Base-by-base conservation (phyloP, 306 rosid genomes). In the Pyrus pyrifolia region DNA sequence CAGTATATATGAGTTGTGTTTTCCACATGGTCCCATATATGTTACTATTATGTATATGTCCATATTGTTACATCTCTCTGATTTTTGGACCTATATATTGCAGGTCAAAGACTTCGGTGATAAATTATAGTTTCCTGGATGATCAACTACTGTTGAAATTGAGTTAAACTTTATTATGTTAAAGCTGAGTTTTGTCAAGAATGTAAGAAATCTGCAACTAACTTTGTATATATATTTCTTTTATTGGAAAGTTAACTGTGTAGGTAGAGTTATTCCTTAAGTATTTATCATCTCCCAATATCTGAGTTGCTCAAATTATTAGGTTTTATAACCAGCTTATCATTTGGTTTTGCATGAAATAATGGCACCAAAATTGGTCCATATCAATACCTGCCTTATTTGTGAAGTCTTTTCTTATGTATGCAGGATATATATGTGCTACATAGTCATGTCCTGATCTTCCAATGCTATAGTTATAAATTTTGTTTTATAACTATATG, bases 121-220 rank as follows among this genome's bases (percentile, higher is more conserved):
- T 62, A 62, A 49, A 62, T 27, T 61, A 45, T 70, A 53, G 55
- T 74, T 63, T n/a, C 67, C 60, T 62, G 53, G 60, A 69, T 13
- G 33, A 74, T 45, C 49, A 62, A 62, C 61, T 19, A 27, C 45
- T 44, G 60, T 44, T 74, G 46, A 59, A 45, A 74, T 60, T 15
- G 17, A 21, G 61, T 61, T 67, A 12, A 29, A 74, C 78, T 45
- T 45, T 57, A 25, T 46, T 21, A 74, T 74, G 61, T 74, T 63
- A 74, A 45, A 74, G 70, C 70, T 62, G 70, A 74, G 62, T 74
- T 74, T 62, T 74, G 49, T 74, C 33, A 12, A 74, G 17, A 10
- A 62, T 45, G 70, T 62, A 74, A 74, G 70, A 59, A 44, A 62
- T 29, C 78, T 27, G 18, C 63, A 74, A 61, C 70, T 29, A 46